Percentiles rank a stretch among this genome's conserved stretches.
Conservation (phyloP, 306 rosid species). For the Echinosophora koreensis region DNA sequence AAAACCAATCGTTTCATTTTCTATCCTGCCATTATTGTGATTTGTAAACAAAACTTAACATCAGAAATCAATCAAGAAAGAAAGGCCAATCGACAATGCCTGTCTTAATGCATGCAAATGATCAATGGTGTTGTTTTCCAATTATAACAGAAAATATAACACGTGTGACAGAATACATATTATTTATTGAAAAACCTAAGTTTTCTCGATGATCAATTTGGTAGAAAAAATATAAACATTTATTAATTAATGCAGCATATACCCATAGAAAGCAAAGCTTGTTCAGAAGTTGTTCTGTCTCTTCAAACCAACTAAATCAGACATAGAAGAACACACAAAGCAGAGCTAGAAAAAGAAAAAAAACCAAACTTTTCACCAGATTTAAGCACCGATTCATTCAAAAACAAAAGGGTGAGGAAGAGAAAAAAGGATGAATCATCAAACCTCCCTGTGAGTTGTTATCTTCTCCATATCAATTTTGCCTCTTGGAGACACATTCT, state of each 20-base stretch:
- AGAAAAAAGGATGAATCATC: not conserved
- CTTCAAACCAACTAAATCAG: not conserved
- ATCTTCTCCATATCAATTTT: conserved; percentile 76
- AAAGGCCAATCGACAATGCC: not conserved
- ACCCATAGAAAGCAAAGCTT: not conserved
- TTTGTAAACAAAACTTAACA: not conserved
- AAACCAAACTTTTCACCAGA: not conserved
- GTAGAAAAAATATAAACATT: conserved; percentile 12
- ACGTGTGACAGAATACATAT: no score
- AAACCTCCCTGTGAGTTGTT: conserved; percentile 65
- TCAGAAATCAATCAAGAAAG: conserved; percentile 21
- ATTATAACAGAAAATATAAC: no score
- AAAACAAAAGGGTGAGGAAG: not conserved
- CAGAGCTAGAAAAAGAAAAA: not conserved
- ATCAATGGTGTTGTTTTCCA: no score
- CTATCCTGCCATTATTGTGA: not conserved
- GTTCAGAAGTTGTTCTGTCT: not conserved
- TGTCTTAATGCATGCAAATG: conserved; percentile 4
- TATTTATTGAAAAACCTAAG: no score
- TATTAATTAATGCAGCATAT: conserved; percentile 17
- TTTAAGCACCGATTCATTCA: conserved; percentile 7
- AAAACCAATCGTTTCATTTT: not conserved
- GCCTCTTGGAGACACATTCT: conserved; percentile 68
- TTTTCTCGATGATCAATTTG: conserved; percentile 19
- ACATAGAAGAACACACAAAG: not conserved